Conservation (phyloP, 345 rosid species). For the Alliaria petiolata region DNA sequence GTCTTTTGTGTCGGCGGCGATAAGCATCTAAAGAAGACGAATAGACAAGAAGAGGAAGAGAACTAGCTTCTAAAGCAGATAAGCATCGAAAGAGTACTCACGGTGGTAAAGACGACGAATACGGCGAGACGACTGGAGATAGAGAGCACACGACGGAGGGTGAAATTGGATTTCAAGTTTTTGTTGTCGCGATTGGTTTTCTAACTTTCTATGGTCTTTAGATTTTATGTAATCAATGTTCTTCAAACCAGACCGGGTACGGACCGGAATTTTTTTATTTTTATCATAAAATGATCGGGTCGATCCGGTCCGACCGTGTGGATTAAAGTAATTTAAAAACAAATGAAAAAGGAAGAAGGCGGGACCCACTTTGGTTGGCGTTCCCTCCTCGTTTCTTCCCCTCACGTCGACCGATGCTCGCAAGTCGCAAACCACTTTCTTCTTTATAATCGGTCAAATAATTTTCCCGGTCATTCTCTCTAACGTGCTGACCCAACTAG, state of each 20-base stretch:
- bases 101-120: neutral
- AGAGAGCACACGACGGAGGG: neutral
- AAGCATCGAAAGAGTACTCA: neutral
- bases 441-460: neutral
- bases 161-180: neutral
- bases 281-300: neutral
- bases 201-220: neutral
- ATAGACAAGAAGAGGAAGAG: neutral
- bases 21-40: neutral
- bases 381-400: conserved; percentile 14
- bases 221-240: neutral
- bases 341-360: neutral
- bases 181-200: neutral
- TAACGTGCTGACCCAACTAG: neutral
- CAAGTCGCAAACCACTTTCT: neutral
- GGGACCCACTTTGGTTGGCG: conserved; percentile 12
- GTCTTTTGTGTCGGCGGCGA: neutral
- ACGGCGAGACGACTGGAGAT: neutral
- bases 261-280: neutral
- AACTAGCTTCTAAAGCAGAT: neutral
- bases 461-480: neutral
- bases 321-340: neutral
- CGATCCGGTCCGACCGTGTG: neutral
- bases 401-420: conserved; percentile 19
- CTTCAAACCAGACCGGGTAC: neutral